Base-by-base conservation (phyloP, 768 basidiomycete species). In the Leccinum disarticulatum region DNA sequence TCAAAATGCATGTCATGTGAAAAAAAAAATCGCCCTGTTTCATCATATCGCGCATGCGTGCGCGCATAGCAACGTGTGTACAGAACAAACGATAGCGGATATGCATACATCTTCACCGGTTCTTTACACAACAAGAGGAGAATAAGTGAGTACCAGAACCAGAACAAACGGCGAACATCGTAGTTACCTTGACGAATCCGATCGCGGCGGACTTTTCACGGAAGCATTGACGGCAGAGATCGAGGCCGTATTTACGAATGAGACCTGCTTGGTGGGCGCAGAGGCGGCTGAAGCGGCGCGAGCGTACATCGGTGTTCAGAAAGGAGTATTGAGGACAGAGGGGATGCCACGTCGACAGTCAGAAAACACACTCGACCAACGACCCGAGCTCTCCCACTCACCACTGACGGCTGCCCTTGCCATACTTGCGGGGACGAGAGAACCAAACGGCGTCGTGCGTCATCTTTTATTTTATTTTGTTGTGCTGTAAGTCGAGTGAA, bases 401-500 rank as follows among this genome's bases (percentile, higher is more conserved):
- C 93, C 93, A 97, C 77, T 95, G 92, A 74, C 95, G 91, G 75
- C 87, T 87, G 73, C 95, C 95, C 80, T 96, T 96, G 75, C 95
- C 95, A 80, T 70, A 96, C 78, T 92, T 96, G 77, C 94, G 86
- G 63, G 95, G 95, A 72, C 91, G 91, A 77, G 92, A 93, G 80
- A 94, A 95, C 94, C 95, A 97, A 80, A 97, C 87, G 70, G 93
- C 89, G 84, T 95, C 92, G 92, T 96, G 95, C 73, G 95, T 95
- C 95, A 96, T 97, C 80, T 86, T 88, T 93, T 91, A 94, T 86
- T 88, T 93, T 91, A 94, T 93, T 81, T 84, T 87, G 61, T 53
- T 22, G 50, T 6, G 17, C 0, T 53, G 60, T 50, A 25, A 4
- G 8, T 54, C 28, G 28, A 30, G 15, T 50, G 11, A 47, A 38